These are phyloP conservation scores for Graphiopsis chlorocephala DNA, from an alignment of 2,329 filamentous ascomycete species.

Conservation along the genomic window DNA sequence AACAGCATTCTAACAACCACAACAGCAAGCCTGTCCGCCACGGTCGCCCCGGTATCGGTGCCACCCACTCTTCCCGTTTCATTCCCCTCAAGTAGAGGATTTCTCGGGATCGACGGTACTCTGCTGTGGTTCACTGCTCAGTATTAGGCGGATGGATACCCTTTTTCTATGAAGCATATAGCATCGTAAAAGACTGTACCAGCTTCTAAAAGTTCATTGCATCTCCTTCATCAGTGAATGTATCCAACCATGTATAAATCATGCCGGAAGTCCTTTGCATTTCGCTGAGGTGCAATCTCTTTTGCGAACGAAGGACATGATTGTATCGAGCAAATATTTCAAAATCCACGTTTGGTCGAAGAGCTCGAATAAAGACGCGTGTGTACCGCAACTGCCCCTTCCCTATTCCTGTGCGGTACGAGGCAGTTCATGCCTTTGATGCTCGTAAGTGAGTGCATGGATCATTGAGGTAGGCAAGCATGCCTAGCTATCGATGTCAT, in stretches of 20 bases:
- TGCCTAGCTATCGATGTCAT: neutral
- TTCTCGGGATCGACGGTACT: slow-evolving; percentile 4
- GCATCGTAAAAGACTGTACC: slow-evolving; percentile 13
- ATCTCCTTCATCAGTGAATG: neutral
- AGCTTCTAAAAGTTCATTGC: slow-evolving; percentile 12
- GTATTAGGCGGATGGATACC: slow-evolving; percentile 8
- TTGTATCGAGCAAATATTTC: neutral
- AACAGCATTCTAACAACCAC: slow-evolving; percentile 48
- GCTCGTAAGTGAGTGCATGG: neutral
- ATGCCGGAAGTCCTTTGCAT: neutral
- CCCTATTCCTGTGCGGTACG: neutral
- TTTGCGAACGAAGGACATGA: too few relatives aligned
- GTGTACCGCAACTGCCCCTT: neutral
- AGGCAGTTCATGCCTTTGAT: neutral
- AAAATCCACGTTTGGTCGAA: neutral
- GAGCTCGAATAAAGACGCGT: neutral
- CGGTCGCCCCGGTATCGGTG: slow-evolving; percentile 99
- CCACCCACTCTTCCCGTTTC: slow-evolving; percentile 99
- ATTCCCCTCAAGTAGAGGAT: slow-evolving; percentile 91
- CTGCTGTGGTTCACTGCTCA: neutral
- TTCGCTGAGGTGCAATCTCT: neutral
- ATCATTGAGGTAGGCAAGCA: neutral
- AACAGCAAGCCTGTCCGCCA: slow-evolving; percentile 98
- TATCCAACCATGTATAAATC: neutral
- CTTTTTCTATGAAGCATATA: slow-evolving; percentile 15